These are phyloP conservation scores for Imleria badia DNA, from an alignment of 768 basidiomycete species.

Conservation along the genomic window DNA sequence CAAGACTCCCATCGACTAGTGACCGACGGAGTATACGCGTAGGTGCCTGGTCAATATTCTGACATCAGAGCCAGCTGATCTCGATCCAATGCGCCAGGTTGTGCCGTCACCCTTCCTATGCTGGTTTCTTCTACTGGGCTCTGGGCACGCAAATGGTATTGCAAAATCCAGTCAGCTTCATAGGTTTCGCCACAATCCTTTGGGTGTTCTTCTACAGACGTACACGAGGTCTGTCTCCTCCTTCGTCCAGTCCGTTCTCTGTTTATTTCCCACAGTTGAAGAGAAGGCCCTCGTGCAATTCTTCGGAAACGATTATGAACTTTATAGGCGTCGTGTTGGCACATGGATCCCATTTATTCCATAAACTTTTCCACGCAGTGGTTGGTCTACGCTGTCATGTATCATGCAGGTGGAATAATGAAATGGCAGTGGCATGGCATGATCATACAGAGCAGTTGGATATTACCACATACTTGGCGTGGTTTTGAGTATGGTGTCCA, in stretches of 20 bases:
- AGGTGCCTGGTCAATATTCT: constrained; percentile 36
- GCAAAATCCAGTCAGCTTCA: constrained; percentile 78
- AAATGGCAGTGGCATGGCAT: constrained; percentile 21
- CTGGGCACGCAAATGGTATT: constrained; percentile 90
- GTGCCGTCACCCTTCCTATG: constrained; percentile 94
- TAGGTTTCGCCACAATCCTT: constrained; percentile 63
- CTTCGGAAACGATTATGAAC: constrained; percentile 85
- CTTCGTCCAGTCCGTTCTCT: neutral
- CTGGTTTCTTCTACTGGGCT: constrained; percentile 98
- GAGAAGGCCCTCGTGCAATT: constrained; percentile 78
- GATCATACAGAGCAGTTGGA: constrained; percentile 28
- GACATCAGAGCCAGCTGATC: neutral
- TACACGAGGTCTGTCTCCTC: constrained; percentile 62
- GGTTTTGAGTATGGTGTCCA: constrained; percentile 11
- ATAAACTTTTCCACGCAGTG: constrained; percentile 31
- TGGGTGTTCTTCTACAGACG: constrained; percentile 87
- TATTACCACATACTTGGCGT: constrained; percentile 25
- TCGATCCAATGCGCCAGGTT: constrained; percentile 12
- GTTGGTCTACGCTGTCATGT: neutral
- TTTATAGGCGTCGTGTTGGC: constrained; percentile 75
- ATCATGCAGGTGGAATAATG: constrained; percentile 3
- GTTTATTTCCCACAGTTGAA: constrained; percentile 55
- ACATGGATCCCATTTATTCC: constrained; percentile 87
- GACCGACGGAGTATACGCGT: constrained; percentile 89
- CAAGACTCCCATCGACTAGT: constrained; percentile 75